These are phyloP conservation scores for Carex kokanica DNA, from an alignment of 176 grass and related monocot genomes.

Conservation along the genomic window DNA sequence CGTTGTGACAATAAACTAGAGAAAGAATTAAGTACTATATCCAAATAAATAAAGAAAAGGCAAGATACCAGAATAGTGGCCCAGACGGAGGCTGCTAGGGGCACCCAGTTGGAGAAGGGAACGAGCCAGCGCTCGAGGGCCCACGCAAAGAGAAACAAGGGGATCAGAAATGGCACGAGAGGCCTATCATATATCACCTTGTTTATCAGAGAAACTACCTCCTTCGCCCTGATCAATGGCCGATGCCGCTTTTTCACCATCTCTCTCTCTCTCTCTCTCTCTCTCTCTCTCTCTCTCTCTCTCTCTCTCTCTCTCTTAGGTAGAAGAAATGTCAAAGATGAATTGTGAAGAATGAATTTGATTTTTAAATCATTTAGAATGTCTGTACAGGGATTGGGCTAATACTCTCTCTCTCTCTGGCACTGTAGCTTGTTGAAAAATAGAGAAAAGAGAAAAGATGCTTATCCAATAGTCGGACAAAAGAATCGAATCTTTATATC, in stretches of 20 bases:
- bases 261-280: neutral
- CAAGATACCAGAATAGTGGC: slow-evolving; percentile 71
- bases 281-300: no score
- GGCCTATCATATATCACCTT: slow-evolving; percentile 80
- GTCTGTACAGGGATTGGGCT: no score
- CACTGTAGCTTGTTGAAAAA: neutral
- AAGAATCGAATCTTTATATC: no score
- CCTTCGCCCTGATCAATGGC: slow-evolving; percentile 47
- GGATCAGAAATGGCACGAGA: slow-evolving; percentile 77
- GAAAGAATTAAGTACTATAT: neutral
- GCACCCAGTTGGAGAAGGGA: slow-evolving; percentile 96
- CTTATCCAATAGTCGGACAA: no score
- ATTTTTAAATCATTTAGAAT: no score
- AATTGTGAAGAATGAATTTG: no score
- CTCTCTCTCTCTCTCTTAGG: no score
- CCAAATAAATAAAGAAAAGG: neutral
- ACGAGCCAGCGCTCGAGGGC: slow-evolving; percentile 86
- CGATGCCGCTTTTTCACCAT: slow-evolving; percentile 65
- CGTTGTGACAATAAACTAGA: neutral
- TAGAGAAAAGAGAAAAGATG: neutral
- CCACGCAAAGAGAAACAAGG: slow-evolving; percentile 75
- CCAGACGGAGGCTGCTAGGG: slow-evolving; percentile 76
- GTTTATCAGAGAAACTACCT: slow-evolving; percentile 73
- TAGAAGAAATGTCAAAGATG: no score
- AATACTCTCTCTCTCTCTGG: no score